These are phyloP conservation scores for Colletotrichum musae DNA, from an alignment of 2,329 filamentous ascomycete genomes.

Conservation along the genomic window DNA sequence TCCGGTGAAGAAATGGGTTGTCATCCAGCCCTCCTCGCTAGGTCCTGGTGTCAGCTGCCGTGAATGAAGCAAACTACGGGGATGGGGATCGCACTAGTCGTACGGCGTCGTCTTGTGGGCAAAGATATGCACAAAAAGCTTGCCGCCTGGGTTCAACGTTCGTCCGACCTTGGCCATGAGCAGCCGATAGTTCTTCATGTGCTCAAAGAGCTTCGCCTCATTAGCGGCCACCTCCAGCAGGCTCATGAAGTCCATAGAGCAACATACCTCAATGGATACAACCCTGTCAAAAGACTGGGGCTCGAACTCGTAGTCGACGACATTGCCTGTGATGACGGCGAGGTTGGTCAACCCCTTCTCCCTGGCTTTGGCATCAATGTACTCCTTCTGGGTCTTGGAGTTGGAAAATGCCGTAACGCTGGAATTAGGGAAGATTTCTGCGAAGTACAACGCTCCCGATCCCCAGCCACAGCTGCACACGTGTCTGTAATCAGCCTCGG, in stretches of 20 bases:
- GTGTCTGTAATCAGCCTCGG: not conserved
- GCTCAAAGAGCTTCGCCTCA: constrained; percentile 74
- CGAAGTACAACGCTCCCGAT: constrained; percentile 75
- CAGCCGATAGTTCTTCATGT: constrained; percentile 82
- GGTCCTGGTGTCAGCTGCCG: not conserved
- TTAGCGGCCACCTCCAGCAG: constrained; percentile 5
- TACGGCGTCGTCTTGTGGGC: constrained; percentile 76
- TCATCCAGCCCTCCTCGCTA: constrained; percentile 79
- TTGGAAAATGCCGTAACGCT: constrained; percentile 79
- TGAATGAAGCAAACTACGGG: too few species aligned
- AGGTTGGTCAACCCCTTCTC: constrained; percentile 72
- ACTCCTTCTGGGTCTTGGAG: constrained; percentile 76
- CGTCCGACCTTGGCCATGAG: constrained; percentile 74
- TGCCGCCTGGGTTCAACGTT: constrained; percentile 73
- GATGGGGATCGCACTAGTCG: constrained; percentile 62
- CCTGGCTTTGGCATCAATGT: constrained; percentile 73
- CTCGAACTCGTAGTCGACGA: constrained; percentile 76
- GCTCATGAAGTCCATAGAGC: not conserved
- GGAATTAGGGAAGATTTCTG: constrained; percentile 73
- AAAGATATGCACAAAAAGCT: constrained; percentile 80
- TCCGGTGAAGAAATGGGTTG: constrained; percentile 79
- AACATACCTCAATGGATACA: constrained; percentile 70
- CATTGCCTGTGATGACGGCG: constrained; percentile 75
- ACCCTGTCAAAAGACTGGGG: constrained; percentile 73
- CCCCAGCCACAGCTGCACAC: constrained; percentile 76